Base-by-base conservation (phyloP, 805 yeast species). In the Zygotorulaspora florentina region DNA sequence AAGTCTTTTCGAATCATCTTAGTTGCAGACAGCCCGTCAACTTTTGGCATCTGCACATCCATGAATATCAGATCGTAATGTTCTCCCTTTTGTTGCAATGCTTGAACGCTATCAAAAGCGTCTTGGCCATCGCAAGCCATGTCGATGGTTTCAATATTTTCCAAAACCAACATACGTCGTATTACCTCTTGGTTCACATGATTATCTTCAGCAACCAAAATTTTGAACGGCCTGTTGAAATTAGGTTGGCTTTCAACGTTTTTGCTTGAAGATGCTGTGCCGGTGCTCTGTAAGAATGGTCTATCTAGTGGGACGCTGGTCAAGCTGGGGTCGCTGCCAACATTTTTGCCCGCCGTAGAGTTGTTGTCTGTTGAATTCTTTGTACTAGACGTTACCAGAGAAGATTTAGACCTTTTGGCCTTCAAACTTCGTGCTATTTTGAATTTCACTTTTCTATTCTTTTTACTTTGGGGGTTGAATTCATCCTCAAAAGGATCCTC, bases 11-110 rank as follows among this genome's bases (percentile, higher is more conserved):
- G 72, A 29, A 91, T 84, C 58, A 76, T 72, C 50, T 72, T 79
- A 0, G 98, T 89, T 0, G 97, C 96, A 20, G 80, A 72, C 26
- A 90, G 68, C 2, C 99, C 99, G 62, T 91, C 97, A 54, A 89
- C 74, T 57, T 80, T 83, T 3, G 98, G 98, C 98, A 90, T 91
- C 66, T 91, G 97, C 42, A 91, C 95, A 65, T 91, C 99, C 99
- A 91, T 91, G 61, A 91, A 87, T 1, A 93, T 79, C 43, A 91
- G 67, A 61, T 87, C 91, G 62, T 74, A 88, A 12, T 62, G 57
- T 8, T 69, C 69, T 12, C 65, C 65, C 2, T 64, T 57, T 2
- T 65, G 72, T 20, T 68, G 56, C 1, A 81, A 68, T 28, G 72
- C 73, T 49, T 77, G 72, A 2, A 88, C 81, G 40, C 75, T 69